Conservation (phyloP, 1,139 yeast genomes). For the Blastobotrys proliferans region DNA sequence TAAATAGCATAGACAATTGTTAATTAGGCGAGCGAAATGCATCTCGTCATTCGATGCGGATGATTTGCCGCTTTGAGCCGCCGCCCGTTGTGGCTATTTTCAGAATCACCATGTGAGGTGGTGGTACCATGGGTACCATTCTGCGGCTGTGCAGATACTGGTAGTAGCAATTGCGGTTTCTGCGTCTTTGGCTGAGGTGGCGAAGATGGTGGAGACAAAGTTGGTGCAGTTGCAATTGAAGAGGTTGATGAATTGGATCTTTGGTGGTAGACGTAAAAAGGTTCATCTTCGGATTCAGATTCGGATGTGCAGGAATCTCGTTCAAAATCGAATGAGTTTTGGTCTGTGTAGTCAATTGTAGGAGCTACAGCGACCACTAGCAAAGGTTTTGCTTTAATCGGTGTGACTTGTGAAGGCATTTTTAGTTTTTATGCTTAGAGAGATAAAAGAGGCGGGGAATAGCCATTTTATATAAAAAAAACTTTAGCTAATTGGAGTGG, state of each 20-base stretch:
- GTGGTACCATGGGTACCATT: too few relatives aligned
- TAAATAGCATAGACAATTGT: not conserved
- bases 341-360: conserved; percentile 10
- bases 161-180: not conserved
- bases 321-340: conserved; percentile 1
- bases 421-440: not conserved
- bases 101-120: too few relatives aligned
- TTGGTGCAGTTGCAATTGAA: not conserved
- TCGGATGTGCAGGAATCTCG: too few relatives aligned
- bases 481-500: too few relatives aligned
- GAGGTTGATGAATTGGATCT: too few relatives aligned
- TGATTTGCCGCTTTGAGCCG: conserved; percentile 3
- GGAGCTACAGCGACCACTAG: conserved; percentile 14
- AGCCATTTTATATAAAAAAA: too few relatives aligned
- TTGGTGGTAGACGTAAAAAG: too few relatives aligned
- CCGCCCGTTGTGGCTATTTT: too few relatives aligned
- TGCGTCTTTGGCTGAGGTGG: not conserved
- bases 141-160: too few relatives aligned
- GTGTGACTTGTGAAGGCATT: conserved; percentile 7
- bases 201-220: not conserved
- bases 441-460: too few relatives aligned
- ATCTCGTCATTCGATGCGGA: conserved; percentile 6
- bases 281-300: too few relatives aligned
- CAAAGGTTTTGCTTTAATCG: conserved; percentile 13
- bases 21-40: not conserved